Base-by-base conservation (phyloP, 192 early-diverging fungal genomes). In the Pilaira anomala region DNA sequence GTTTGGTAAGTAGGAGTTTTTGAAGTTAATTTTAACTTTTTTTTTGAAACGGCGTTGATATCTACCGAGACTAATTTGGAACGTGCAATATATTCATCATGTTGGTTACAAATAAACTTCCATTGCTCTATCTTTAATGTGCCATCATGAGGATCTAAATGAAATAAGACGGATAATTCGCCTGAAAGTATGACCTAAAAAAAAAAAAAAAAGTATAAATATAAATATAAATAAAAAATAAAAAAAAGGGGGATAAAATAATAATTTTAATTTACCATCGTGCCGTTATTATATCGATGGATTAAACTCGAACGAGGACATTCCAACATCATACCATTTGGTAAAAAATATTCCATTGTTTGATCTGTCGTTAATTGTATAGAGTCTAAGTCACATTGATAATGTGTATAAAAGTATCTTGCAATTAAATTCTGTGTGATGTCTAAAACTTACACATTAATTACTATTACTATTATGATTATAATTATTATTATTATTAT, bases 331-430 rank as follows among this genome's bases (percentile, higher is more conserved):
- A 62, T 48, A 9, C 67, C 67, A 7, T 36, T 29, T 36, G 60
- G 24, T 26, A 62, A 45, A 24, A 62, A 55, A 24, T 54, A 62
- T 26, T 68, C 67, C 48, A 51, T 68, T 0, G 67, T 62, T 24
- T 54, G 60, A 19, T 62, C 67, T 40, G 60, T 36, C 49, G 60
- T 62, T 49, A 61, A 61, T 26, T 62, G 50, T 53, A 68, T 68
- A 13, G 49, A 53, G 18, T 55, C 60, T 2, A 57, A 36, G 42
- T 53, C 60, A 19, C 60, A 62, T 12, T 68, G 59, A 52, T 62
- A 68, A 28, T 68, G 44, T n/a, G 67, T 68, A 60, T 60, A 40
- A 60, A 45, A 45, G 18, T 26, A 25, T 60, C 42, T 60, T 45
- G 25, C 40, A 44, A 60, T 13, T 40, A 60, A 60, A 24, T 36